Evolutionary conservation across 2,329 filamentous ascomycete genomes (phyloP).

Genomic region (Lomentospora prolificans): DNA sequence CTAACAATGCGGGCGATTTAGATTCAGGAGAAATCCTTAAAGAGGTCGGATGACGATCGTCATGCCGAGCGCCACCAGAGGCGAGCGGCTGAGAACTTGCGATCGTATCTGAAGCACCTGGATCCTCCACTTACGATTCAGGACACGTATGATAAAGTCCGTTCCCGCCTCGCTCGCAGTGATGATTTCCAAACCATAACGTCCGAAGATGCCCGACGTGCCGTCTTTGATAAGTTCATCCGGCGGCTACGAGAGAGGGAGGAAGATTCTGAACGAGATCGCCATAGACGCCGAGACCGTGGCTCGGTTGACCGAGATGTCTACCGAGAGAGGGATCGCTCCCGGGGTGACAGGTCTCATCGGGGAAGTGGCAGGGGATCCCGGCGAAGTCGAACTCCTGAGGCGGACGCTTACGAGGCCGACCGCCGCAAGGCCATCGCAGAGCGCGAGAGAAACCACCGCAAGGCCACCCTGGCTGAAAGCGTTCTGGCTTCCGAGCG

Average conservation of each 20-base stretch:
- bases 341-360: conserved; percentile 53
- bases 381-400: conserved; percentile 88
- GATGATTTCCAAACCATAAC: conserved; percentile 77
- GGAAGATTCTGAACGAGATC: conserved; percentile 65
- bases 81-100: conserved; percentile 72
- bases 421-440: conserved; percentile 89
- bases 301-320: conserved; percentile 39
- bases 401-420: conserved; percentile 86
- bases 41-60: conserved; percentile 75
- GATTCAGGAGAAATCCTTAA: conserved; percentile 78
- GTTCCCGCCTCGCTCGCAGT: conserved; percentile 65
- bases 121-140: conserved; percentile 69
- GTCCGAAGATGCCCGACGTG: conserved; percentile 71
- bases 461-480: conserved; percentile 65
- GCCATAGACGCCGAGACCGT: conserved; percentile 48
- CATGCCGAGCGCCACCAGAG: conserved; percentile 79
- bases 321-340: conserved; percentile 50
- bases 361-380: conserved; percentile 62
- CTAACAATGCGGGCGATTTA: conserved; percentile 20
- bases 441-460: conserved; percentile 87
- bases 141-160: conserved; percentile 86
- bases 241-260: conserved; percentile 86
- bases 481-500: conserved; percentile 44
- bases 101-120: conserved; percentile 78
- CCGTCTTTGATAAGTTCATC: conserved; percentile 86